phyloP scores from a whole-genome alignment of 83 land plant genomes.

The Picea engelmannii region DNA sequence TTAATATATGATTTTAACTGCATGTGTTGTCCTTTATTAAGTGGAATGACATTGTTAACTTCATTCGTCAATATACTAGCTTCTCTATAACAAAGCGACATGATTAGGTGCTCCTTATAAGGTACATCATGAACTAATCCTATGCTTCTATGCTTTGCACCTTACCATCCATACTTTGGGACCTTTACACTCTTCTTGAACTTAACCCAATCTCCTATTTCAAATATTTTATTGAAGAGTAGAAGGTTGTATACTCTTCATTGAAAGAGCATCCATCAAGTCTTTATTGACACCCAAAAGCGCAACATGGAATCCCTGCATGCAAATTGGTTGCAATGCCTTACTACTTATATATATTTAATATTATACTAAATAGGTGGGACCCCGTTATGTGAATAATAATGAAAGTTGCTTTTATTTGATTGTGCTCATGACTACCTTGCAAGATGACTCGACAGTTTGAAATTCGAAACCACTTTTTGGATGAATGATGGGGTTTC shows the following conservation, averaged over 20 bases:
- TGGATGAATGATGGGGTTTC: no score
- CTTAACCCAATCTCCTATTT: slow-evolving; percentile 91
- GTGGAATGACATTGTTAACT: slow-evolving; percentile 79
- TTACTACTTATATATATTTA: no score
- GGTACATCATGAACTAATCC: slow-evolving; percentile 85
- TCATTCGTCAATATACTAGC: slow-evolving; percentile 65
- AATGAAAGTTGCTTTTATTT: no score
- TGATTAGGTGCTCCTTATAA: slow-evolving; percentile 57
- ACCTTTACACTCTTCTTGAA: slow-evolving; percentile 60
- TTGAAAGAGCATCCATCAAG: slow-evolving; percentile 16
- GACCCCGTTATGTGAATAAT: no score
- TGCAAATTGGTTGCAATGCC: no score
- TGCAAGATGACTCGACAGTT: no score
- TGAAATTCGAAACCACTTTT: no score
- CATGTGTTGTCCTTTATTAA: slow-evolving; percentile 92
- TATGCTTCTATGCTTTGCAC: slow-evolving; percentile 77
- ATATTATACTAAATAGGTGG: no score
- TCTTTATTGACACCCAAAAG: no score
- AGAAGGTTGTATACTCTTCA: slow-evolving; percentile 67
- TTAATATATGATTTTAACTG: slow-evolving; percentile 71
- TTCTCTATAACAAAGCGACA: slow-evolving; percentile 88
- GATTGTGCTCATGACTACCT: no score
- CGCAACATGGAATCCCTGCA: no score
- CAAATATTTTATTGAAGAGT: slow-evolving; percentile 50
- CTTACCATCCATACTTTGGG: slow-evolving; percentile 89